Base-by-base conservation (phyloP, 192 early-diverging fungal genomes). In the Jimgerdemannia lactiflua region DNA sequence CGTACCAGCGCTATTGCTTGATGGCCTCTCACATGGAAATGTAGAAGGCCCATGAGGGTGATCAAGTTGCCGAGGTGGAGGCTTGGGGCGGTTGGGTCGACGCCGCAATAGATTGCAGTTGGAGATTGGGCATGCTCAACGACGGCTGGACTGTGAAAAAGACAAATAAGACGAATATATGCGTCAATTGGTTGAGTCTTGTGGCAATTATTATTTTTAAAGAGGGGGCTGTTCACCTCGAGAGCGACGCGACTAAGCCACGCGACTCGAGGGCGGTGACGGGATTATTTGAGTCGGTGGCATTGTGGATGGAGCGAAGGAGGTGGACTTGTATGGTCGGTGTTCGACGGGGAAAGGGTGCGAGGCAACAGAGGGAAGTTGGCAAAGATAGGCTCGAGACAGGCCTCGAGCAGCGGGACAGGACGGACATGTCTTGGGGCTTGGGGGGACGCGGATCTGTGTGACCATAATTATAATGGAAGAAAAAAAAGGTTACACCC, bases 31-130 rank as follows among this genome's bases (percentile, higher is more conserved):
- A 92, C 81, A 63, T 94, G 90, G 73, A 97, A 97, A 81, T 97
- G 95, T 20, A 97, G 84, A 54, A 97, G 82, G 9, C 91, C 91
- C 79, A 96, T 92, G 40, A 97, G 81, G 17, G 92, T 87, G 4
- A 96, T 85, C 73, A 99, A 86, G 77, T 97, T 99, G 20, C 97
- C 97, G 14, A 97, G 82, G 74, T 99, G 97, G 39, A 97, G 82
- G 75, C 91, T 93, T n/a, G 79, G 79, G 20, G 97, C 97, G 0
- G 95, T 99, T 10, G 97, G 97, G 77, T 99, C 97, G 40, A 99
- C 91, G 54, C 97, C 97, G 78, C 92, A 91, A 79, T 99, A 99
- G 41, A 97, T 83, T 3, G 88, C 77, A 4, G 89, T 86, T 4
- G 82, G 84, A 9, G 75, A 76, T 3, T 85, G 75, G 41, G 84